These are phyloP conservation scores for Aspergillus puulaauensis DNA, from an alignment of 2,329 filamentous ascomycete genomes.

Conservation along the genomic window DNA sequence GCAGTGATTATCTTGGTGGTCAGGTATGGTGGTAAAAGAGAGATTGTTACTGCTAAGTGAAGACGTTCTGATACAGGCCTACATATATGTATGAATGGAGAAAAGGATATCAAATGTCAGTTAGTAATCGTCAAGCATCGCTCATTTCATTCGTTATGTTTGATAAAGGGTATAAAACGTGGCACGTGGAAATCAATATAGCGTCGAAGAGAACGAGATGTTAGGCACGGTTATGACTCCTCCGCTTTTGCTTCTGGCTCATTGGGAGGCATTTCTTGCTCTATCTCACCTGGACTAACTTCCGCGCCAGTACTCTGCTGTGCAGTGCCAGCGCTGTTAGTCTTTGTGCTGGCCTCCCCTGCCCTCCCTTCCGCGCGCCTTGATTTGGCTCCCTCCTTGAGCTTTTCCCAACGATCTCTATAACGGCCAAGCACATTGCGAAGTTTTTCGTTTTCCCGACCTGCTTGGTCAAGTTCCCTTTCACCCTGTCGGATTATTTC, in stretches of 20 bases:
- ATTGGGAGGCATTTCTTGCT: background rate
- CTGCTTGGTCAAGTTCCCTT: constrained; percentile 64
- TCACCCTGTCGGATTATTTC: constrained; percentile 60
- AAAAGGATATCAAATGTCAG: background rate
- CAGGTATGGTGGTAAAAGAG: no score
- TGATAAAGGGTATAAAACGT: no score
- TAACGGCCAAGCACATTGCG: constrained; percentile 56
- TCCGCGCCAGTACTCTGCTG: background rate
- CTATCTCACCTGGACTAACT: background rate
- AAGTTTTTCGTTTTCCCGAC: constrained; percentile 61
- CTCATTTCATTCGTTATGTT: background rate
- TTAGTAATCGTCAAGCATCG: background rate
- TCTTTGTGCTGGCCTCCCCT: constrained; percentile 1
- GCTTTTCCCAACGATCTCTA: constrained; percentile 65
- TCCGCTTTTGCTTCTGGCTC: background rate
- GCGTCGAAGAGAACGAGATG: background rate
- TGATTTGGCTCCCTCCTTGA: constrained; percentile 63
- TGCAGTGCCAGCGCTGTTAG: constrained; percentile 1
- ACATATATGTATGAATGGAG: background rate
- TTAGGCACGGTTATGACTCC: background rate
- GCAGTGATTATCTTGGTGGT: background rate
- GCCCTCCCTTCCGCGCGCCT: constrained; percentile 30
- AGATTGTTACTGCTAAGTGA: no score
- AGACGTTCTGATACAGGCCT: background rate
- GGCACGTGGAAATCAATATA: background rate